These are phyloP conservation scores for Dactylonectria macrodidyma DNA, from an alignment of 2,329 filamentous ascomycete species.

Conservation along the genomic window DNA sequence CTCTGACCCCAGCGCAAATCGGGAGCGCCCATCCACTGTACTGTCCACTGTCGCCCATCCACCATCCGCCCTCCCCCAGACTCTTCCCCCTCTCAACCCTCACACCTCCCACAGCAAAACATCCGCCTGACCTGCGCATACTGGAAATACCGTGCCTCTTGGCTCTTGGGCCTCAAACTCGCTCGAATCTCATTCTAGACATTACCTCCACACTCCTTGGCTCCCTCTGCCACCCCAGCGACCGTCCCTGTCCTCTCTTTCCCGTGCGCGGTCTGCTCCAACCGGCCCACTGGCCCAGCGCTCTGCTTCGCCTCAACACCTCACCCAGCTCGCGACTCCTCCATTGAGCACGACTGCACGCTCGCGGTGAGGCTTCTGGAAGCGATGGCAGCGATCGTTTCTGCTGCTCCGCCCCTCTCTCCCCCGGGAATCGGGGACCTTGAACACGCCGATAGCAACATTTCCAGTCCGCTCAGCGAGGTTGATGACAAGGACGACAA, in stretches of 20 bases:
- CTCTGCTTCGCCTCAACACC: slow-evolving; percentile 19
- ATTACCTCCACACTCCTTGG: slow-evolving; percentile 16
- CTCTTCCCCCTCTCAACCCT: slow-evolving; percentile 17
- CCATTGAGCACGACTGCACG: slow-evolving; percentile 30
- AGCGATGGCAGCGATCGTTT: slow-evolving; percentile 68
- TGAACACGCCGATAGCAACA: slow-evolving; percentile 76
- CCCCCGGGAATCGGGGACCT: slow-evolving; percentile 55
- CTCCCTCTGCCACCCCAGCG: slow-evolving; percentile 22
- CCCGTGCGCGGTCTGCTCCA: slow-evolving; percentile 40
- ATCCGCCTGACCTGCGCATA: slow-evolving; percentile 6
- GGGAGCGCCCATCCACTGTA: slow-evolving; percentile 36
- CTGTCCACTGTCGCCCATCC: slow-evolving; percentile 33
- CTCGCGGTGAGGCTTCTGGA: slow-evolving; percentile 36
- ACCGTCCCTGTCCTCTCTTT: slow-evolving; percentile 34
- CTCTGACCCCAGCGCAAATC: slow-evolving; percentile 46
- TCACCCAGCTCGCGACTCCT: slow-evolving; percentile 10
- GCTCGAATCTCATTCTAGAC: slow-evolving; percentile 20
- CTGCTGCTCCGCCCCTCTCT: slow-evolving; percentile 65
- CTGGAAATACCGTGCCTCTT: slow-evolving; percentile 10
- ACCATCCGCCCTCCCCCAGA: slow-evolving; percentile 32
- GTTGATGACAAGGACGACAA: slow-evolving; percentile 85
- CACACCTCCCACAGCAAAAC: slow-evolving; percentile 10
- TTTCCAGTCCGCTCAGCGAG: slow-evolving; percentile 94
- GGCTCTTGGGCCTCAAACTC: slow-evolving; percentile 8
- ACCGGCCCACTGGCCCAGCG: slow-evolving; percentile 35